These are phyloP conservation scores for Globisporangium barbulae DNA, from an alignment of 352 stramenopile species.

Conservation along the genomic window DNA sequence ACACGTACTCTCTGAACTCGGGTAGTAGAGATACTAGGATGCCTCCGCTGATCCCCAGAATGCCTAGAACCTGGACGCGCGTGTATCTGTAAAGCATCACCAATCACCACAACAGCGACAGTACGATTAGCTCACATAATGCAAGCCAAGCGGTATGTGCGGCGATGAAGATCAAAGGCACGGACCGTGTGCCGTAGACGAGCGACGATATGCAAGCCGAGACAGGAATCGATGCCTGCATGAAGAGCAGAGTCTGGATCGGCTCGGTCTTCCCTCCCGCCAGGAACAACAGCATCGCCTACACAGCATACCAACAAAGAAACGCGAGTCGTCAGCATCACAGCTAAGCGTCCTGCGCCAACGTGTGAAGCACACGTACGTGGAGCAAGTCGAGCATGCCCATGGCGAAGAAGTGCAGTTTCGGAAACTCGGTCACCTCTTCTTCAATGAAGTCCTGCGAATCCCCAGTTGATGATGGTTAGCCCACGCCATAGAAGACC, in stretches of 20 bases:
- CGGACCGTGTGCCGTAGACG: slow-evolving; percentile 53
- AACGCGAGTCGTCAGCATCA: neutral
- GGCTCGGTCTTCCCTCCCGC: slow-evolving; percentile 76
- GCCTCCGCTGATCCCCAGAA: slow-evolving; percentile 58
- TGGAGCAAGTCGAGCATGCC: slow-evolving; percentile 78
- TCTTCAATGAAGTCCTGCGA: slow-evolving; percentile 81
- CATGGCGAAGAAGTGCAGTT: slow-evolving; percentile 88
- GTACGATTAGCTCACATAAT: too few relatives aligned
- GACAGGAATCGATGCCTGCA: slow-evolving; percentile 80
- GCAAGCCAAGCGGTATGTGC: neutral
- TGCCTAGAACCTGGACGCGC: slow-evolving; percentile 65
- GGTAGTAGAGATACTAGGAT: slow-evolving; percentile 77
- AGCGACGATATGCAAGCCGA: slow-evolving; percentile 56
- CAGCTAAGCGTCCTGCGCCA: neutral
- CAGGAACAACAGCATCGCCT: slow-evolving; percentile 86
- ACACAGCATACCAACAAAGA: neutral
- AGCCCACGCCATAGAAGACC: neutral
- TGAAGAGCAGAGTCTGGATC: slow-evolving; percentile 80
- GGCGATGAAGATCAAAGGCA: neutral
- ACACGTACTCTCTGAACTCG: slow-evolving; percentile 68
- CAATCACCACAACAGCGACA: neutral
- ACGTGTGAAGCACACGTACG: slow-evolving; percentile 25
- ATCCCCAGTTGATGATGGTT: neutral
- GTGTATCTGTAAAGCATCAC: slow-evolving; percentile 48
- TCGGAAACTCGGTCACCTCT: slow-evolving; percentile 81